Evolutionary conservation across 2,329 filamentous ascomycete genomes (phyloP), one percentile per base, ranked within the genome.

Genomic region (Colletotrichum eleusines): DNA sequence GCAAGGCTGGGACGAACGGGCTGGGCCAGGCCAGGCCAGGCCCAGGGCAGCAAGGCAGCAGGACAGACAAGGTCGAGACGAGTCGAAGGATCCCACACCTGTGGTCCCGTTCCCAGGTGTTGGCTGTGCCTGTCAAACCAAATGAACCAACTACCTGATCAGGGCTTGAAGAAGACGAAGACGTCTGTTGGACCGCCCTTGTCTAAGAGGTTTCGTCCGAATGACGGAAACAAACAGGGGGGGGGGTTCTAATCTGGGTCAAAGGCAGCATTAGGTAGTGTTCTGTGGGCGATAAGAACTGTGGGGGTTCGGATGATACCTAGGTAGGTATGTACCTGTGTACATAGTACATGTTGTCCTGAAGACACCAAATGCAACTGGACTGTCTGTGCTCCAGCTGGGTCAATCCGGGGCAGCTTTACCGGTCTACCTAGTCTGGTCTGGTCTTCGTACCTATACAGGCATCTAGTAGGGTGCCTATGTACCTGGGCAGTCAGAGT

Each of bases 371-470:
- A 48, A 38, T 35, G 42, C 42, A 16, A 38, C 20, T 16, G n/a
- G n/a, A 11, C 58, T 42, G 58, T 35, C 58, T 50, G n/a, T 50
- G 42, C 58, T 61, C 31, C 48, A 26, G 58, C 42, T 61, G 23
- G 44, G 42, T 31, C 42, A 48, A 46, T 48, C 42, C 3, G 28
- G 42, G 20, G 14, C 28, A 48, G 31, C 3, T n/a, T n/a, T n/a
- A n/a, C n/a, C n/a, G n/a, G n/a, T n/a, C n/a, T n/a, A n/a, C n/a
- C n/a, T n/a, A n/a, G n/a, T n/a, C n/a, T n/a, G n/a, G n/a, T n/a
- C n/a, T n/a, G n/a, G n/a, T n/a, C n/a, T n/a, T n/a, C n/a, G n/a
- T n/a, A n/a, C n/a, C n/a, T n/a, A n/a, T n/a, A n/a, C n/a, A n/a
- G n/a, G n/a, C n/a, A n/a, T n/a, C n/a, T n/a, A n/a, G n/a, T n/a